These are phyloP conservation scores for Aureobasidium sp. DNA, from an alignment of 2,329 filamentous ascomycete genomes.

Conservation along the genomic window DNA sequence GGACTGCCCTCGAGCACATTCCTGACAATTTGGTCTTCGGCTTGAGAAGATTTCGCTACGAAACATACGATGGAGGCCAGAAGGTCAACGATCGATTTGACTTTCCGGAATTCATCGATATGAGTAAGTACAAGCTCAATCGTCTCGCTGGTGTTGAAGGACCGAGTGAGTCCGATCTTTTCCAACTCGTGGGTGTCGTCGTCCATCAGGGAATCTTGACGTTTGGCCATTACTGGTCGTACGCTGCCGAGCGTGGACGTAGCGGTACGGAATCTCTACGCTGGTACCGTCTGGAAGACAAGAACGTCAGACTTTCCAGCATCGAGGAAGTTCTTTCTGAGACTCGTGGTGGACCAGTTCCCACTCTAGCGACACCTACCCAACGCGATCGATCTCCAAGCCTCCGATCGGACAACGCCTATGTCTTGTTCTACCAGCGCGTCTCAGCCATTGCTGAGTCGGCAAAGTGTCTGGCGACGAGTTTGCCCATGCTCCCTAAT, in stretches of 20 bases:
- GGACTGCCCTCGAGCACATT: slow-evolving; percentile 84
- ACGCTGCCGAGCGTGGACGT: slow-evolving; percentile 44
- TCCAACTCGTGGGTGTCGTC: slow-evolving; percentile 90
- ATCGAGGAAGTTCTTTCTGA: slow-evolving; percentile 62
- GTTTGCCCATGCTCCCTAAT: neutral
- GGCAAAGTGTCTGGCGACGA: neutral
- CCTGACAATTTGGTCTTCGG: slow-evolving; percentile 95
- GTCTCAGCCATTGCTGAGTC: slow-evolving; percentile 52
- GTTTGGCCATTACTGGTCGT: slow-evolving; percentile 96
- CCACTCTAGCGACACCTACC: slow-evolving; percentile 56
- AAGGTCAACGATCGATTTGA: slow-evolving; percentile 96
- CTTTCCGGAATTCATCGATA: slow-evolving; percentile 76
- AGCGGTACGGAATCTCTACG: slow-evolving; percentile 17
- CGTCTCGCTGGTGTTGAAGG: slow-evolving; percentile 60
- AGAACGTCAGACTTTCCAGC: slow-evolving; percentile 71
- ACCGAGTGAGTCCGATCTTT: slow-evolving; percentile 61
- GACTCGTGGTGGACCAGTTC: slow-evolving; percentile 55
- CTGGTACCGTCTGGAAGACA: slow-evolving; percentile 95
- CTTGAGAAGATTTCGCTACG: slow-evolving; percentile 80
- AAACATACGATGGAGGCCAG: slow-evolving; percentile 65
- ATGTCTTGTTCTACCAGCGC: slow-evolving; percentile 96
- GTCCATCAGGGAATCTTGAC: slow-evolving; percentile 91
- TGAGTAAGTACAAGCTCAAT: slow-evolving; percentile 85
- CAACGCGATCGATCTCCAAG: slow-evolving; percentile 26
- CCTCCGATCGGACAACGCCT: slow-evolving; percentile 57